Conservation (phyloP, 2,329 filamentous ascomycete genomes). For the Arthrobotrys musiformis region DNA sequence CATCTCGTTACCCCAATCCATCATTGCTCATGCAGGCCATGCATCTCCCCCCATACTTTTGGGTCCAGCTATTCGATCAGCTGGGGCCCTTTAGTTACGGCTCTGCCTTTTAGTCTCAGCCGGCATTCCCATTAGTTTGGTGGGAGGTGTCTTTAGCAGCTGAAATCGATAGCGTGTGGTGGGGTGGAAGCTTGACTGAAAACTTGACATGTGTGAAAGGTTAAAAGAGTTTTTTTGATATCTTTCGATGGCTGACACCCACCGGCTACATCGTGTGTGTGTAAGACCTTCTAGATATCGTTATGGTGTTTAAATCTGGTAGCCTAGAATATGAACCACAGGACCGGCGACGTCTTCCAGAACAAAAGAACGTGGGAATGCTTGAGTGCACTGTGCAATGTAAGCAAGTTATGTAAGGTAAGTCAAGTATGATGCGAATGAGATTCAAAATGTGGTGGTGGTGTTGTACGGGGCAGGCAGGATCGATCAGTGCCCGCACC, state of each 20-base stretch:
- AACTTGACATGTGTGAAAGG: conserved; percentile 40
- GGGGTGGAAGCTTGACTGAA: conserved; percentile 23
- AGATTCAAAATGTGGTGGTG: conserved; percentile 1
- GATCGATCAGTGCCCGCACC: conserved; percentile 22
- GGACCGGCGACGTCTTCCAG: conserved; percentile 4
- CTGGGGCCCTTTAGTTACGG: conserved; percentile 19
- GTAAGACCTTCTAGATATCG: background rate
- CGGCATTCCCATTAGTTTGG: conserved; percentile 13
- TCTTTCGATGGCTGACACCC: conserved; percentile 16
- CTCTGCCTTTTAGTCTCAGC: background rate
- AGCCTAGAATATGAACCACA: conserved; percentile 4
- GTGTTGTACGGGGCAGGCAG: conserved; percentile 11
- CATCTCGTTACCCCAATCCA: conserved; percentile 45
- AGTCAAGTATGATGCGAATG: background rate
- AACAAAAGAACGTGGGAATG: conserved; percentile 10
- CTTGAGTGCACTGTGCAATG: background rate
- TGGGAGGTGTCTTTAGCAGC: background rate
- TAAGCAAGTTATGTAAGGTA: background rate
- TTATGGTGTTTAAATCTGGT: background rate
- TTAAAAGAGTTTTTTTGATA: background rate
- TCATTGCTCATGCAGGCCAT: conserved; percentile 34
- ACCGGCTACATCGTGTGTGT: no score
- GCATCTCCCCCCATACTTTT: conserved; percentile 44
- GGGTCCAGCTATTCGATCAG: conserved; percentile 41
- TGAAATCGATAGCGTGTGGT: conserved; percentile 21